Evolutionary conservation across 345 rosid genomes (phyloP), one percentile per base, ranked within the genome.

Genomic region (Camelina neglecta): DNA sequence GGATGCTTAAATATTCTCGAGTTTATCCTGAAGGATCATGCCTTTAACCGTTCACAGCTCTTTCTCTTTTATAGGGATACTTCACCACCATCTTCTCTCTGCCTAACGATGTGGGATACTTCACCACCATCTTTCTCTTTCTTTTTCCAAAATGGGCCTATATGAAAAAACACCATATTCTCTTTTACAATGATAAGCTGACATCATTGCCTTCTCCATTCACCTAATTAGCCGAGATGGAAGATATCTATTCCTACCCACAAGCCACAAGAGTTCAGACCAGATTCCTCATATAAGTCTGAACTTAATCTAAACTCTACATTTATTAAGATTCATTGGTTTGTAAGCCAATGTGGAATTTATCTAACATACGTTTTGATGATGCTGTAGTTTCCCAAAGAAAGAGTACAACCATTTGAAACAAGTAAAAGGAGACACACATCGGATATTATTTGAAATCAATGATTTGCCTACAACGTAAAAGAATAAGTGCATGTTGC

Each of bases 1-100:
- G 84, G 82, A 75, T 78, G 82, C 44, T 9, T 16, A 15, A 54
- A 1, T 50, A 50, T 20, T 73, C 80, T 16, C 71, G 81, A n/a
- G 65, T 44, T 26, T 81, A 85, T 29, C n/a, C n/a, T n/a, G n/a
- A n/a, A n/a, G n/a, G n/a, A n/a, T n/a, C n/a, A n/a, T n/a, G n/a
- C n/a, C n/a, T n/a, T n/a, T n/a, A n/a, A n/a, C n/a, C n/a, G n/a
- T n/a, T n/a, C n/a, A n/a, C n/a, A n/a, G n/a, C n/a, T n/a, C n/a
- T n/a, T n/a, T n/a, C n/a, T n/a, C n/a, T n/a, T n/a, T n/a, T n/a
- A n/a, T n/a, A n/a, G n/a, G n/a, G n/a, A n/a, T n/a, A n/a, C n/a
- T n/a, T n/a, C n/a, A n/a, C n/a, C n/a, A n/a, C n/a, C n/a, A n/a
- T n/a, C n/a, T n/a, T n/a, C n/a, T n/a, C n/a, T n/a, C n/a, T n/a